Base-by-base conservation (phyloP, 108 stramenopile species). In the Conticribra weissflogii region DNA sequence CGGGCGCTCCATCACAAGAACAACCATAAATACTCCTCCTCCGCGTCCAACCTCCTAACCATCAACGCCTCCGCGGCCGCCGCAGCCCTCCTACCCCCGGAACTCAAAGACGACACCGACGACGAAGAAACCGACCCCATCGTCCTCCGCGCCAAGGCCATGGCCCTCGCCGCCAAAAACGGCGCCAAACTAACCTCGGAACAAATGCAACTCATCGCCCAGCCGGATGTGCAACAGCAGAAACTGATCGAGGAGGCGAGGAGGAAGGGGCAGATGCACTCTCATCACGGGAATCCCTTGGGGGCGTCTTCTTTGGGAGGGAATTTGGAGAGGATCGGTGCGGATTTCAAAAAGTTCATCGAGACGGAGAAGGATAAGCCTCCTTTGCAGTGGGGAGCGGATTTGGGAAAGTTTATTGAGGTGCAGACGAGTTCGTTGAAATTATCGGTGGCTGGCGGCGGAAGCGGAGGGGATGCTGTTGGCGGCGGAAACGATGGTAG, bases 111-210 rank as follows among this genome's bases (percentile, higher is more conserved):
- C 23, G 31, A 17, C 30, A 30, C 25, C 16, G 74, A 67, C 46
- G 74, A 75, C 22, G 66, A 75, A 14, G 73, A 74, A 36, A 68
- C 78, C 25, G 87, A 91, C 69, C 72, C 79, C n/a, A 86, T 84
- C 61, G 52, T 91, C 3, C 60, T 72, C 1, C 31, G 85, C 4
- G 88, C 88, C 59, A 81, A 83, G 44, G 85, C 85, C 44, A 85
- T 91, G 86, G 86, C 87, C 14, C 19, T 87, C 33, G 90, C 87
- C 2, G 83, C 88, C 57, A 76, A 83, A 44, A 78, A 82, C 36
- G 88, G 88, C 63, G 86, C 83, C 17, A 73, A 78, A 55, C 68
- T 87, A 71, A 83, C 86, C n/a, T 81, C 83, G 0, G 79, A 82
- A 44, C 85, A 92, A 59, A 57, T 89, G 32, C 63, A 71, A 15